Conservation (phyloP, 169 alveolate species). For the Cryptosporidium ryanae region DNA sequence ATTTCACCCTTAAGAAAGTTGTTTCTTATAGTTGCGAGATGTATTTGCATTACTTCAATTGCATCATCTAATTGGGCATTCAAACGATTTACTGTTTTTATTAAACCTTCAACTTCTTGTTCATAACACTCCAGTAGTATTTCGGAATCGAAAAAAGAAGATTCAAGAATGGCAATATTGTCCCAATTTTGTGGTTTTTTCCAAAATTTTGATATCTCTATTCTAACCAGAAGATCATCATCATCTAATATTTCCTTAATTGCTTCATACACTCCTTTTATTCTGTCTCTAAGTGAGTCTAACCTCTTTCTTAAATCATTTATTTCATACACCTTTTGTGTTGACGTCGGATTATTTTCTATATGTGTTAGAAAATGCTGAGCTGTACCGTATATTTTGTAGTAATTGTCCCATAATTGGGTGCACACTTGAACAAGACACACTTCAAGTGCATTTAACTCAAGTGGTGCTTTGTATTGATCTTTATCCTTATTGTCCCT, state of each 20-base stretch:
- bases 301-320: constrained; percentile 80
- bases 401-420: constrained; percentile 78
- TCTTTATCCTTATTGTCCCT: background rate
- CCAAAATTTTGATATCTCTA: constrained; percentile 82
- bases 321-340: constrained; percentile 79
- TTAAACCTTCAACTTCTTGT: constrained; percentile 84
- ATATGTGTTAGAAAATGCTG: constrained; percentile 77
- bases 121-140: constrained; percentile 83
- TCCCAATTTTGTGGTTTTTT: constrained; percentile 81
- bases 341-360: constrained; percentile 77
- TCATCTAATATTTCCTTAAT: constrained; percentile 78
- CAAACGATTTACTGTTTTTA: constrained; percentile 78
- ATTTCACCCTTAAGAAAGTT: constrained; percentile 82
- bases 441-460: constrained; percentile 79
- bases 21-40: constrained; percentile 84
- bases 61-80: constrained; percentile 85
- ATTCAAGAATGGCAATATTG: constrained; percentile 75
- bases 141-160: constrained; percentile 81
- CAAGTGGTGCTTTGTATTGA: constrained; percentile 72
- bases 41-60: constrained; percentile 84
- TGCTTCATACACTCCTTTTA: constrained; percentile 81
- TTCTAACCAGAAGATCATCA: constrained; percentile 81
- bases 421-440: constrained; percentile 80
- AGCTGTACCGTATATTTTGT: constrained; percentile 78
- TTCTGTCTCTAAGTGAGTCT: constrained; percentile 77